phyloP scores from a whole-genome alignment of 148 eudicot species.

The Rhododendron simsii region DNA sequence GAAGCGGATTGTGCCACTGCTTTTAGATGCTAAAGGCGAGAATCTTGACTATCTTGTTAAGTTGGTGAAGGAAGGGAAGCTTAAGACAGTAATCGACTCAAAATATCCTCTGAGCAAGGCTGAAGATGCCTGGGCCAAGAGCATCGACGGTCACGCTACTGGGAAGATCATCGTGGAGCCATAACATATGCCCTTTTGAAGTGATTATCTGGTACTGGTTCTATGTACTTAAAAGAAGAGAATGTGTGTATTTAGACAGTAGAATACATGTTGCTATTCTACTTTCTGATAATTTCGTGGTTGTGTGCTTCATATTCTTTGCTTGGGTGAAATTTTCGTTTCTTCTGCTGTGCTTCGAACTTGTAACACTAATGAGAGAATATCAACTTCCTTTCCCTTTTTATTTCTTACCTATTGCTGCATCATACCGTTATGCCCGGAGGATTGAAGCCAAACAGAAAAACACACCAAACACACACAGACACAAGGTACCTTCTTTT shows the following conservation, averaged over 20 bases:
- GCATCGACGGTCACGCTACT: constrained; percentile 52
- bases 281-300: neutral
- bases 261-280: neutral
- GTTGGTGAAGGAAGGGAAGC: constrained; percentile 53
- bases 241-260: neutral
- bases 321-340: neutral
- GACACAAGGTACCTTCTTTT: too few relatives aligned
- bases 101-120: constrained; percentile 41
- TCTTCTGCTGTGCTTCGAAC: neutral
- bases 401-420: too few relatives aligned
- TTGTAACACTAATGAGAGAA: neutral
- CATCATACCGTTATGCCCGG: too few relatives aligned
- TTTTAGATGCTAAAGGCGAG: constrained; percentile 23
- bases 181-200: neutral
- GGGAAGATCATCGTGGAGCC: constrained; percentile 58
- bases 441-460: too few relatives aligned
- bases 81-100: constrained; percentile 42
- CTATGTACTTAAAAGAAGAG: neutral
- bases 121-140: constrained; percentile 62
- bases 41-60: constrained; percentile 37
- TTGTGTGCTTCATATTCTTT: neutral
- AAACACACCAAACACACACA: too few relatives aligned
- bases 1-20: constrained; percentile 40
- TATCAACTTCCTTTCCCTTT: too few relatives aligned
- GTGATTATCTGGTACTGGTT: neutral